These are phyloP conservation scores for Cicer bijugum DNA, from an alignment of 306 rosid genomes.

Conservation along the genomic window DNA sequence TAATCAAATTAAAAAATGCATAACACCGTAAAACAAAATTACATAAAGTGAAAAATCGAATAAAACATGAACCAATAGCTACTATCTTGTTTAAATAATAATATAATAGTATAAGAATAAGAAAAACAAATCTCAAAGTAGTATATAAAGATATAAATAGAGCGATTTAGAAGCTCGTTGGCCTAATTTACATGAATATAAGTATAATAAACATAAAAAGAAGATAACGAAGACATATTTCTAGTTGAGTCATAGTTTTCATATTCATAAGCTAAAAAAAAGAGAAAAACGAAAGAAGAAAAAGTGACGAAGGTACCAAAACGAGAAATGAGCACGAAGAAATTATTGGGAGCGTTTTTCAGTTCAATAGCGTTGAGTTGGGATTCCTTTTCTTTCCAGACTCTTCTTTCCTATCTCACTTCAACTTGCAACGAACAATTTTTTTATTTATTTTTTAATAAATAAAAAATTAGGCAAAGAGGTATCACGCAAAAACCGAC, in stretches of 20 bases:
- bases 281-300: background rate
- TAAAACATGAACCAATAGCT: background rate
- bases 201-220: background rate
- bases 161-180: slow-evolving; percentile 5
- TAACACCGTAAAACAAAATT: background rate
- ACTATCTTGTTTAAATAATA: background rate
- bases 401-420: slow-evolving; percentile 36
- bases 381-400: slow-evolving; percentile 49
- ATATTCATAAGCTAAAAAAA: slow-evolving; percentile 12
- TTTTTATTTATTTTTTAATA: background rate
- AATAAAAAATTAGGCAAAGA: background rate
- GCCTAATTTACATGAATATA: background rate
- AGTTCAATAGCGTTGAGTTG: background rate
- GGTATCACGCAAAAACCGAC: slow-evolving; percentile 51
- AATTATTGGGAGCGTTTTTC: slow-evolving; percentile 6
- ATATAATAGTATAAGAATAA: background rate
- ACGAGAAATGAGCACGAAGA: slow-evolving; percentile 8
- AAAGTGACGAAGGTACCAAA: background rate
- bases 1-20: background rate
- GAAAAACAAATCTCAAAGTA: background rate
- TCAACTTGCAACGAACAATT: slow-evolving; percentile 30
- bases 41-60: background rate
- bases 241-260: background rate
- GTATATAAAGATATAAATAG: background rate
- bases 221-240: background rate